A percentile compares a stretch with the other conserved stretches of the same genome.
phyloP scores from a whole-genome alignment of 768 basidiomycete genomes.

The Russula sp. region DNA sequence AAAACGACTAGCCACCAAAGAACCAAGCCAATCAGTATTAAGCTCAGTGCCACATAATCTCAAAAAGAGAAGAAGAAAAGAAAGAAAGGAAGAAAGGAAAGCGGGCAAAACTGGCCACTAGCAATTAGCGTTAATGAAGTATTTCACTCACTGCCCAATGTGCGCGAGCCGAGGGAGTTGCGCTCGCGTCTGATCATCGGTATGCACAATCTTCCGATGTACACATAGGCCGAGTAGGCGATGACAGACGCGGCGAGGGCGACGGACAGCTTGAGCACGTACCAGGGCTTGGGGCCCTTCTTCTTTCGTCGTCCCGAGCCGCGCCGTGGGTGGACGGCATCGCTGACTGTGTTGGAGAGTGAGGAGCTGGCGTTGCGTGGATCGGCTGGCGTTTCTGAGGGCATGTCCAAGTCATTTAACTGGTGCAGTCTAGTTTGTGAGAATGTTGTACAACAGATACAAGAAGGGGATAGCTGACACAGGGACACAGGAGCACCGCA shows the following conservation, averaged over 20 bases:
- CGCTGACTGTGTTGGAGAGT: neutral
- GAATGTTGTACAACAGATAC: too few relatives aligned
- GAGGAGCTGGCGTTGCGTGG: neutral
- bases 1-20: constrained; percentile 47
- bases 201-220: constrained; percentile 61
- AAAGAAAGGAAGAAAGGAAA: too few relatives aligned
- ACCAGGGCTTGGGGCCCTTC: constrained; percentile 60
- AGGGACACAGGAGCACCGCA: neutral
- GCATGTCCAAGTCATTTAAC: constrained; percentile 2
- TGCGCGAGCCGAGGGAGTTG: constrained; percentile 40
- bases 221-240: constrained; percentile 70
- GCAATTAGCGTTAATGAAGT: too few relatives aligned
- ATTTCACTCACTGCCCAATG: constrained; percentile 59
- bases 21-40: neutral
- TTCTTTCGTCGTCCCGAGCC: constrained; percentile 21
- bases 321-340: neutral
- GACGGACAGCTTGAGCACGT: constrained; percentile 62
- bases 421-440: too few relatives aligned
- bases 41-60: neutral
- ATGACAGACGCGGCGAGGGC: constrained; percentile 51
- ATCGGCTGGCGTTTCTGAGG: neutral
- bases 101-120: too few relatives aligned
- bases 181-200: constrained; percentile 52
- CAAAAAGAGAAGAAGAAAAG: neutral
- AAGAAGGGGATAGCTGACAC: neutral